These are phyloP conservation scores for Hypholoma fasciculare DNA, from an alignment of 768 basidiomycete species.

Conservation along the genomic window DNA sequence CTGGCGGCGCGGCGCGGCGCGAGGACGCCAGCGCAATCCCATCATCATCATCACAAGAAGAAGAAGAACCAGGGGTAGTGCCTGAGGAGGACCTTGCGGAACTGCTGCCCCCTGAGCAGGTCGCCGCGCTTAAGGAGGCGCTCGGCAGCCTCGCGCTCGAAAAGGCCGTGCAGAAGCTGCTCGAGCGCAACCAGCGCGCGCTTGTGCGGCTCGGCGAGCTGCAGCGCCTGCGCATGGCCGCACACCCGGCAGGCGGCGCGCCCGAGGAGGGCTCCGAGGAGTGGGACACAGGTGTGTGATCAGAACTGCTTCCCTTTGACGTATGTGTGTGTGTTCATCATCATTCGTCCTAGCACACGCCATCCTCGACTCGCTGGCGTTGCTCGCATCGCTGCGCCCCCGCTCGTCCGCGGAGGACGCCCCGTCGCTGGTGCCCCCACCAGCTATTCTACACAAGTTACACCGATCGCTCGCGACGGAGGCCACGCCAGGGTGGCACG, in stretches of 20 bases:
- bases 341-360: constrained; percentile 55
- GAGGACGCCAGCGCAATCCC: background rate
- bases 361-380: constrained; percentile 67
- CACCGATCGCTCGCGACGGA: constrained; percentile 67
- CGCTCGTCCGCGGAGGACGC: constrained; percentile 41
- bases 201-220: constrained; percentile 64
- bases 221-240: constrained; percentile 55
- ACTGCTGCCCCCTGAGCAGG: constrained; percentile 57
- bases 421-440: constrained; percentile 59
- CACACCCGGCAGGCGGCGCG: constrained; percentile 41
- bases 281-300: constrained; percentile 71
- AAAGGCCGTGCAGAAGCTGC: constrained; percentile 64
- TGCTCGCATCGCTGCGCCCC: constrained; percentile 73
- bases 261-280: constrained; percentile 74
- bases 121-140: constrained; percentile 56
- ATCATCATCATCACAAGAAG: constrained; percentile 24
- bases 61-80: constrained; percentile 24
- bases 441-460: constrained; percentile 65
- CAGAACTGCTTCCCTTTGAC: background rate
- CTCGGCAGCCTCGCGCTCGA: constrained; percentile 67
- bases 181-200: constrained; percentile 66
- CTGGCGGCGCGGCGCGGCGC: constrained; percentile 6
- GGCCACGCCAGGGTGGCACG: constrained; percentile 69
- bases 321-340: constrained; percentile 5
- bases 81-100: constrained; percentile 47